Base-by-base conservation (phyloP, 164 flowering plant species). In the Vitis labrusca region DNA sequence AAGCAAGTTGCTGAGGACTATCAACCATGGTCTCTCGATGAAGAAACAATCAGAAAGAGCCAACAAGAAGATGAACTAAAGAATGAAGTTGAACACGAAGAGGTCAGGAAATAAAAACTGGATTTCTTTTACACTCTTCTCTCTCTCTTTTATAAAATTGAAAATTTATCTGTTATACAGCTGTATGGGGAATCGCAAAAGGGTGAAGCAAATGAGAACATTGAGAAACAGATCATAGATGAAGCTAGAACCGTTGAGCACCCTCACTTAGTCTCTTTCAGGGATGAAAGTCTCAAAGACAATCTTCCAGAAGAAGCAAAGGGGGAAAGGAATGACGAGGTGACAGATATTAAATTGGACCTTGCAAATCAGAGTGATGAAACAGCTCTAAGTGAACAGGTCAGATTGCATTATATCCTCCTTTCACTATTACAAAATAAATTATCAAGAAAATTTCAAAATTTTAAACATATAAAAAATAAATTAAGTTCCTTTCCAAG, bases 1-100 rank as follows among this genome's bases (percentile, higher is more conserved):
- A 67, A 67, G 60, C 72, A 66, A 69, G 73, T 8, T 53, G 61
- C 64, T 6, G 9, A 76, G 52, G 71, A 64, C 54, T 70, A 61
- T 64, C 64, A 51, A 23, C 71, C 30, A 64, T 59, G 17, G 32
- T 65, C 74, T 65, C 15, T 30, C 29, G 67, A 50, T n/a, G 69
- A 76, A 70, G 75, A 67, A 17, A 17, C 64, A 60, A 56, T 49
- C 12, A 64, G 58, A 70, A 73, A 76, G 11, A 71, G 65, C 19
- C 16, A 61, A 49, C 67, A 65, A 73, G 79, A 67, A 73, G 67
- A 73, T 57, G 68, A 68, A 49, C 55, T 16, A 14, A 52, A 13
- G n/a, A 32, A 17, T 32, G 69, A 37, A 57, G 60, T 30, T 68
- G 57, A 27, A 59, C 30, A 27, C 53, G 78, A 78, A 61, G 73